These are phyloP conservation scores for Albizia julibrissin DNA, from an alignment of 306 rosid species.

Conservation along the genomic window DNA sequence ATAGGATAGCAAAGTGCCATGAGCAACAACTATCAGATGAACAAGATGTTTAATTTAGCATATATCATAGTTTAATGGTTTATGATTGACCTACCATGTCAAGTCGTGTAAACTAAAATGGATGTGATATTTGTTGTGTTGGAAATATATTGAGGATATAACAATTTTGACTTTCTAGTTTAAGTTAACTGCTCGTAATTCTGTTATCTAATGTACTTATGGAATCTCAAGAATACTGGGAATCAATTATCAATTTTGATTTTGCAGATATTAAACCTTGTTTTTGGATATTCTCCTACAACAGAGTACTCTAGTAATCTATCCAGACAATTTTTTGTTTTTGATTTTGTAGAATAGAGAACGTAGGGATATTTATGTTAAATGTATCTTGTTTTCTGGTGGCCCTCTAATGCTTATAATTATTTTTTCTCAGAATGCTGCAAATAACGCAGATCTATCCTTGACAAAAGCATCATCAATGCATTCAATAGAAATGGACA, in stretches of 20 bases:
- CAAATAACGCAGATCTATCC: slow-evolving; percentile 50
- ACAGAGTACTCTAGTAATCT: not conserved
- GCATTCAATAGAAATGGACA: slow-evolving; percentile 52
- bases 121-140: not conserved
- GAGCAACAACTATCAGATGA: not conserved
- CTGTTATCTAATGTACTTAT: not conserved
- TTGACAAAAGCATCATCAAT: slow-evolving; percentile 49
- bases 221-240: not conserved
- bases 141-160: not conserved
- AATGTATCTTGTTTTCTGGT: not conserved
- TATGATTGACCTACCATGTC: not conserved
- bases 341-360: not conserved
- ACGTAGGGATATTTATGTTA: not conserved
- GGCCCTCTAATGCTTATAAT: not conserved
- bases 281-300: not conserved
- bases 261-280: not conserved
- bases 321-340: not conserved
- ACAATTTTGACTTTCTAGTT: not conserved
- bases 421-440: slow-evolving; percentile 58
- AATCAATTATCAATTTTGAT: not conserved
- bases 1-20: not conserved
- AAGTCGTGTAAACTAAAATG: not conserved
- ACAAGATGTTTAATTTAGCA: not conserved
- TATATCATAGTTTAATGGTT: not conserved
- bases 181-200: not conserved